Evolutionary conservation across 768 basidiomycete genomes (phyloP).

Genomic region (Melanogaster broomeanus): DNA sequence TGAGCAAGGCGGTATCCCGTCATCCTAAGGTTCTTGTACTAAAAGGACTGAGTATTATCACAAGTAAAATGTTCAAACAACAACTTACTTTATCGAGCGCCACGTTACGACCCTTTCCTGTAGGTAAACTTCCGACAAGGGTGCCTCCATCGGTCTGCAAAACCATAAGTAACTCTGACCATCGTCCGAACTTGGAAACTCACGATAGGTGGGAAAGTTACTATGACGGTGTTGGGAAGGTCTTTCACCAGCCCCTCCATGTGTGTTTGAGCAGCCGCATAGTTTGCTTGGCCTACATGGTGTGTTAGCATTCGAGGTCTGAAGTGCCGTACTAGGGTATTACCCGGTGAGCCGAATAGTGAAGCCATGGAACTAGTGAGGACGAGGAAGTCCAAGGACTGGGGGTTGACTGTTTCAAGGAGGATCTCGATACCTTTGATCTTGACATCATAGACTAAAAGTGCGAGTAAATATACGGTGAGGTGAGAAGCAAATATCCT

Average conservation of each 20-base stretch:
- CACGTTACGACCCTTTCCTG: neutral
- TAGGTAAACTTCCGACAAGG: neutral
- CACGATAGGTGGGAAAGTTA: neutral
- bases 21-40: neutral
- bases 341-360: slow-evolving; percentile 7
- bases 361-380: slow-evolving; percentile 6
- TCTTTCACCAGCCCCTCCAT: neutral
- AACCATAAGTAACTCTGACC: too few relatives aligned
- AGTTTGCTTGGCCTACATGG: neutral
- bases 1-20: neutral
- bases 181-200: too few relatives aligned
- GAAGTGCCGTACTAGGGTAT: neutral
- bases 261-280: neutral
- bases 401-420: slow-evolving; percentile 9
- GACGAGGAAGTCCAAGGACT: slow-evolving; percentile 14
- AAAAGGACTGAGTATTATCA: neutral
- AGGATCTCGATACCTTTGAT: slow-evolving; percentile 12
- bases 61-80: neutral
- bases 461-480: too few relatives aligned
- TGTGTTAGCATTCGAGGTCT: neutral
- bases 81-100: neutral
- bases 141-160: neutral
- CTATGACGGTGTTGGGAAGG: neutral
- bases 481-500: neutral
- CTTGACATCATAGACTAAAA: slow-evolving; percentile 15